Percentiles rank a stretch among this genome's conserved stretches.
Evolutionary conservation across 805 yeast species (phyloP).

Genomic region (Candida rishiriensis): DNA sequence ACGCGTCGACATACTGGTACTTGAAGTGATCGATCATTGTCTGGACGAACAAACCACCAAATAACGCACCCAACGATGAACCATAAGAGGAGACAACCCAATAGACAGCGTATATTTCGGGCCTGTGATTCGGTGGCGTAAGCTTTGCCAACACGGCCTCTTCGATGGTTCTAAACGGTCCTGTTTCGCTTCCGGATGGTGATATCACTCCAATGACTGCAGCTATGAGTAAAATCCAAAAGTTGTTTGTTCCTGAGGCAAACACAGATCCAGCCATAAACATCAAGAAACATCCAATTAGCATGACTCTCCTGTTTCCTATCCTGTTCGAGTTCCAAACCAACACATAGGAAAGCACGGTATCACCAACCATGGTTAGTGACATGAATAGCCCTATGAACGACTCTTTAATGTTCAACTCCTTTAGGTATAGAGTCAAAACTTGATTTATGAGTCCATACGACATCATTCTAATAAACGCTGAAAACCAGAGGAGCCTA

Average conservation of each 20-base stretch:
- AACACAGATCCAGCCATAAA: slow-evolving; percentile 60
- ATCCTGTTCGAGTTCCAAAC: slow-evolving; percentile 74
- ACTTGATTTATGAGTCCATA: slow-evolving; percentile 81
- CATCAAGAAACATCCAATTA: slow-evolving; percentile 66
- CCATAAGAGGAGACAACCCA: slow-evolving; percentile 68
- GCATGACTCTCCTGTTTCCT: slow-evolving; percentile 65
- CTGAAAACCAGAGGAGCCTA: slow-evolving; percentile 60
- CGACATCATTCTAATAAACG: slow-evolving; percentile 64
- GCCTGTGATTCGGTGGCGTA: slow-evolving; percentile 58
- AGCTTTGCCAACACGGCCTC: slow-evolving; percentile 80
- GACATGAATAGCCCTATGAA: slow-evolving; percentile 79
- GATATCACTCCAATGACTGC: slow-evolving; percentile 84
- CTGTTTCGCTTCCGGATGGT: slow-evolving; percentile 87
- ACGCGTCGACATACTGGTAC: slow-evolving; percentile 39
- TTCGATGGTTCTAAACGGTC: slow-evolving; percentile 84
- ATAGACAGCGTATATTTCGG: slow-evolving; percentile 73
- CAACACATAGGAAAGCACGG: slow-evolving; percentile 58
- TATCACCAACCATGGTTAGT: slow-evolving; percentile 74
- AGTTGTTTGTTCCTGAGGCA: slow-evolving; percentile 47
- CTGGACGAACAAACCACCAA: slow-evolving; percentile 58
- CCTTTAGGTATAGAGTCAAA: slow-evolving; percentile 59
- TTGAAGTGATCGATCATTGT: slow-evolving; percentile 29
- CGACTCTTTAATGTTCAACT: slow-evolving; percentile 49
- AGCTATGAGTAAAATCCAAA: slow-evolving; percentile 53
- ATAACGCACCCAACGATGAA: slow-evolving; percentile 65